Conservation (phyloP, 2,329 filamentous ascomycete genomes). For the Pleurostoma richardsiae region DNA sequence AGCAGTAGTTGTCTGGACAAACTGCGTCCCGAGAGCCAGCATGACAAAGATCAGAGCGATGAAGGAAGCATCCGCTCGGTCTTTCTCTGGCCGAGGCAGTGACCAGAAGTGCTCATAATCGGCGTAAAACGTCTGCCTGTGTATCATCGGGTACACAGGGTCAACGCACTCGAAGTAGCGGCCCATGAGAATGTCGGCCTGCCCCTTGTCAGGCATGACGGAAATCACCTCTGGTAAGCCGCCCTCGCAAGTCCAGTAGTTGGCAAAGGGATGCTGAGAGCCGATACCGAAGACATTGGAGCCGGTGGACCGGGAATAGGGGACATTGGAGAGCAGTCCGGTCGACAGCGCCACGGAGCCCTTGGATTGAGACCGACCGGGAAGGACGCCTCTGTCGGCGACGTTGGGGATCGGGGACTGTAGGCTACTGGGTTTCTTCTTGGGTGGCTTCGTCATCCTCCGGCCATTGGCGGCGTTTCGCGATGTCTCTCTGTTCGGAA, state of each 20-base stretch:
- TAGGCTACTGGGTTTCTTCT: constrained; percentile 41
- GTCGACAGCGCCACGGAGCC: constrained; percentile 51
- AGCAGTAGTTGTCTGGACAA: constrained; percentile 55
- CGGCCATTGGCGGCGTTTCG: constrained; percentile 46
- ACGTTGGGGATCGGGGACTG: constrained; percentile 46
- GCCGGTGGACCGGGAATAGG: constrained; percentile 64
- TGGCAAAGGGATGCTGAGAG: constrained; percentile 73
- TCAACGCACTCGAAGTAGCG: constrained; percentile 69
- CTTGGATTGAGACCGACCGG: constrained; percentile 38
- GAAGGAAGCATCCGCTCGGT: constrained; percentile 60
- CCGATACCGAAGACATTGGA: constrained; percentile 80
- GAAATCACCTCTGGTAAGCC: constrained; percentile 70
- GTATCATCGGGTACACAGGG: constrained; percentile 76
- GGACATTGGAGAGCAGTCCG: constrained; percentile 65
- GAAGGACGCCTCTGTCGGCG: constrained; percentile 46
- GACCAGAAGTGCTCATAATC: constrained; percentile 79
- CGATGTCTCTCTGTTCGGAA: constrained; percentile 46
- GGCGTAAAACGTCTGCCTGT: constrained; percentile 68
- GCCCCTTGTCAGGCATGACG: constrained; percentile 69
- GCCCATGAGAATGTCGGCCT: constrained; percentile 64
- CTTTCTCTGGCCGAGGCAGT: constrained; percentile 50
- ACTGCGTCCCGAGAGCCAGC: constrained; percentile 74
- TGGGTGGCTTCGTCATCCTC: constrained; percentile 52
- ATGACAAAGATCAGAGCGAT: constrained; percentile 72
- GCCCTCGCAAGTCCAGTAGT: constrained; percentile 79